Evolutionary conservation across 2,329 filamentous ascomycete genomes (phyloP).

Genomic region (Fusarium udum): DNA sequence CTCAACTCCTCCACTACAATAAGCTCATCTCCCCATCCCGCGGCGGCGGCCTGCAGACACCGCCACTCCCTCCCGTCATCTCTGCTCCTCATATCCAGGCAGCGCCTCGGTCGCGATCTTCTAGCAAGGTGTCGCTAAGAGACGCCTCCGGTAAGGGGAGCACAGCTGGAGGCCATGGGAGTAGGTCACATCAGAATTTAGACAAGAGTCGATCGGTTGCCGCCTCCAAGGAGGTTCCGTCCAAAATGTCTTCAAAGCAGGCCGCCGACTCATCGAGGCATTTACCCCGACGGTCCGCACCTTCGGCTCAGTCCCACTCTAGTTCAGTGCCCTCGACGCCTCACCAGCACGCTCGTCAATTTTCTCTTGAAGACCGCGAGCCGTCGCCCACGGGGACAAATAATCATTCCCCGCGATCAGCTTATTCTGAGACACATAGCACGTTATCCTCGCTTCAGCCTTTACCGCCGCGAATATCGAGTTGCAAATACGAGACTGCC

Average conservation of each 20-base stretch:
- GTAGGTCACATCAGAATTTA: slow-evolving; percentile 64
- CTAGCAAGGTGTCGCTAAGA: slow-evolving; percentile 68
- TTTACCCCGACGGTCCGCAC: slow-evolving; percentile 44
- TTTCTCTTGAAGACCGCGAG: slow-evolving; percentile 78
- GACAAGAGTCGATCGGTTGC: slow-evolving; percentile 71
- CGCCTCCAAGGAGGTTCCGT: slow-evolving; percentile 63
- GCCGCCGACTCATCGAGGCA: slow-evolving; percentile 45
- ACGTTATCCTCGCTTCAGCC: slow-evolving; percentile 74
- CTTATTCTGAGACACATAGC: slow-evolving; percentile 87
- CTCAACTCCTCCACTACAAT: slow-evolving; percentile 72
- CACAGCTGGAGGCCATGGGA: slow-evolving; percentile 71
- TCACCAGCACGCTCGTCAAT: slow-evolving; percentile 85
- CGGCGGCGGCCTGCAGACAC: slow-evolving; percentile 64
- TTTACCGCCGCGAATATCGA: slow-evolving; percentile 65
- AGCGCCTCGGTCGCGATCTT: slow-evolving; percentile 65
- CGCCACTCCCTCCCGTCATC: slow-evolving; percentile 64
- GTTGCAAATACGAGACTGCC: slow-evolving; percentile 90
- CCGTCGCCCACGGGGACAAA: slow-evolving; percentile 82
- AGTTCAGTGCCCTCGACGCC: slow-evolving; percentile 94
- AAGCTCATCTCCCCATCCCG: slow-evolving; percentile 68
- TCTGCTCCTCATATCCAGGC: slow-evolving; percentile 66
- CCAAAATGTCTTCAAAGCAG: slow-evolving; percentile 63
- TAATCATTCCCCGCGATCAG: slow-evolving; percentile 88
- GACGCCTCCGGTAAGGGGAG: slow-evolving; percentile 58
- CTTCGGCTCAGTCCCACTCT: slow-evolving; percentile 65